A percentile compares a stretch with the other conserved stretches of the same genome.
phyloP scores from a whole-genome alignment of 305 asterid genomes.

The Fraxinus floribunda region DNA sequence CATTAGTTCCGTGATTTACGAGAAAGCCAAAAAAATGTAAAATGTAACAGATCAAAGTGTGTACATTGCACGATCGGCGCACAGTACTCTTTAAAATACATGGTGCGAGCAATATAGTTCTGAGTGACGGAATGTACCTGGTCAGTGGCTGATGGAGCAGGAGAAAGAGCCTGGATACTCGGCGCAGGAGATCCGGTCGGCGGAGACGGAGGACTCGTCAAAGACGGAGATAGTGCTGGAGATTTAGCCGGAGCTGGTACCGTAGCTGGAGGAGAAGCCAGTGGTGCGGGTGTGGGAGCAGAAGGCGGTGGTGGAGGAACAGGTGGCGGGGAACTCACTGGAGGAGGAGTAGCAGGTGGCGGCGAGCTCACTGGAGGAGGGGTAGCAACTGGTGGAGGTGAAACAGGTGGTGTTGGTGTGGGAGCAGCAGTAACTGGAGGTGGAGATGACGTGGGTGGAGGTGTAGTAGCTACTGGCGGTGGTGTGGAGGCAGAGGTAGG shows the following conservation, averaged over 20 bases:
- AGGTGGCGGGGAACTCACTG: slow-evolving; percentile 45
- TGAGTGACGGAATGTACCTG: slow-evolving; percentile 40
- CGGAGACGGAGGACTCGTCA: slow-evolving; percentile 56
- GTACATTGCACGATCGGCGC: background rate
- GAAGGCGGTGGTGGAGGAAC: slow-evolving; percentile 52
- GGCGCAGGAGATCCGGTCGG: slow-evolving; percentile 59
- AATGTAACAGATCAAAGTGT: background rate
- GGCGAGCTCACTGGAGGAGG: slow-evolving; percentile 21
- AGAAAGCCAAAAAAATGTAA: background rate
- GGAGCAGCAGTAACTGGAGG: slow-evolving; percentile 28
- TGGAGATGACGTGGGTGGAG: slow-evolving; percentile 46
- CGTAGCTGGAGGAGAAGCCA: slow-evolving; percentile 42
- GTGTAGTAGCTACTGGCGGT: slow-evolving; percentile 28
- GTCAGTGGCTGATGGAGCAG: slow-evolving; percentile 62
- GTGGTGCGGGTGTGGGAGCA: slow-evolving; percentile 56
- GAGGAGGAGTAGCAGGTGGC: slow-evolving; percentile 32
- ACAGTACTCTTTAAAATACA: background rate
- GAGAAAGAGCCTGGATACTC: slow-evolving; percentile 40
- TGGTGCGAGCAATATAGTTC: background rate
- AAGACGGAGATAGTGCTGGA: slow-evolving; percentile 49
- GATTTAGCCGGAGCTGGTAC: slow-evolving; percentile 52
- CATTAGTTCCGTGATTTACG: background rate
- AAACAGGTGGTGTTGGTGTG: slow-evolving; percentile 19
- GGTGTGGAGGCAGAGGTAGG: slow-evolving; percentile 35
- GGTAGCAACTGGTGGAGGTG: slow-evolving; percentile 38